Conservation (phyloP, 2,329 filamentous ascomycete genomes). For the Fusarium agapanthi region DNA sequence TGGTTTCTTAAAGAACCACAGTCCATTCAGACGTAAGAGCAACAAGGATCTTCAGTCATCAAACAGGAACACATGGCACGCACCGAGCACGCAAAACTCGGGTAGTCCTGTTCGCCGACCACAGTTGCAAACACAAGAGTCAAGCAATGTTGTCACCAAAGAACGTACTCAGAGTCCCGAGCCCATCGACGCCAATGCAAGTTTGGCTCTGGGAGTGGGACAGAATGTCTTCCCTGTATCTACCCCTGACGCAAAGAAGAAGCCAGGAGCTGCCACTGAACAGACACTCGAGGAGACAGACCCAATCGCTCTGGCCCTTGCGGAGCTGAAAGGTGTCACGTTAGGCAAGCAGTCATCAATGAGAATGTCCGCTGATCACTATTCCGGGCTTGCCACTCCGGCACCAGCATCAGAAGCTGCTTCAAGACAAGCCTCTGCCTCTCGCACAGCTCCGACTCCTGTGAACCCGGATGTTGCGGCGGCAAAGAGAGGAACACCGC, state of each 20-base stretch:
- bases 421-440: slow-evolving; percentile 37
- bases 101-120: slow-evolving; percentile 49
- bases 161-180: slow-evolving; percentile 74
- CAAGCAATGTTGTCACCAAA: slow-evolving; percentile 48
- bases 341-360: slow-evolving; percentile 79
- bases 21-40: slow-evolving; percentile 92
- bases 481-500: slow-evolving; percentile 77
- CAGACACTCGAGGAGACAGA: slow-evolving; percentile 72
- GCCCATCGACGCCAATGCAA: slow-evolving; percentile 89
- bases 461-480: slow-evolving; percentile 57
- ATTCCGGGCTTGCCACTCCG: slow-evolving; percentile 91
- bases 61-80: slow-evolving; percentile 70
- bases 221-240: slow-evolving; percentile 96
- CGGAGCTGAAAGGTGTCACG: slow-evolving; percentile 86
- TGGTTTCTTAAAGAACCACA: slow-evolving; percentile 92
- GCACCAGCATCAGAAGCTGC: slow-evolving; percentile 60
- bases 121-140: slow-evolving; percentile 51
- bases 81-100: slow-evolving; percentile 43
- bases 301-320: slow-evolving; percentile 90
- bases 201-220: slow-evolving; percentile 91
- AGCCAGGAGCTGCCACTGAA: slow-evolving; percentile 40
- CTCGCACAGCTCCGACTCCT: slow-evolving; percentile 66
- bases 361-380: slow-evolving; percentile 94
- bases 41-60: slow-evolving; percentile 70
- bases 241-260: slow-evolving; percentile 70